Evolutionary conservation across 169 alveolate species (phyloP).

Genomic region (Hammondia hammondi): DNA sequence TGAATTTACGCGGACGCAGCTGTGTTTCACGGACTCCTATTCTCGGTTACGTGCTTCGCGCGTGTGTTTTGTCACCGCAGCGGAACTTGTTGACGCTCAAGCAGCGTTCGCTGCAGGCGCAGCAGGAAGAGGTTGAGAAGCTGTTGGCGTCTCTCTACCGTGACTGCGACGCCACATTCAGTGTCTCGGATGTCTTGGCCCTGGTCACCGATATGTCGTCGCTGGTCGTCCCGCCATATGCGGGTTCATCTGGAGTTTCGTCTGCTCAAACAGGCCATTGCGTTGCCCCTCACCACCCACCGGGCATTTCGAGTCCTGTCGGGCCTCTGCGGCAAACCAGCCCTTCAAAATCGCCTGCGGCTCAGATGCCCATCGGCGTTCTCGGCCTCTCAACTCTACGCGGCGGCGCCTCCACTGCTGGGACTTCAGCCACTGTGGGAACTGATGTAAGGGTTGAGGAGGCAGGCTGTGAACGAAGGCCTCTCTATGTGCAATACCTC

Average conservation of each 20-base stretch:
- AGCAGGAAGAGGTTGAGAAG: neutral
- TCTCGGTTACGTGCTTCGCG: neutral
- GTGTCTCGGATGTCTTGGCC: neutral
- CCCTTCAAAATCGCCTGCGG: neutral
- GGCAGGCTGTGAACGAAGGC: too few relatives aligned
- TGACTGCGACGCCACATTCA: neutral
- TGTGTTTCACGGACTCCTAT: neutral
- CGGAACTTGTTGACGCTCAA: neutral
- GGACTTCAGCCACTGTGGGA: neutral
- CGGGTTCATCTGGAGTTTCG: neutral
- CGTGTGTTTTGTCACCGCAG: neutral
- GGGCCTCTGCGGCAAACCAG: neutral
- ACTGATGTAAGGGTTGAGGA: neutral
- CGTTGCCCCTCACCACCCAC: neutral
- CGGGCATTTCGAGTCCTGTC: neutral
- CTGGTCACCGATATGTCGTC: neutral
- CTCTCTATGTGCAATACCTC: too few relatives aligned
- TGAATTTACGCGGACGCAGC: neutral
- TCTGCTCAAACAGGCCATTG: neutral
- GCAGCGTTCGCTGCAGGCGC: conserved; percentile 4
- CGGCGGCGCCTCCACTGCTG: neutral
- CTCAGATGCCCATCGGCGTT: neutral
- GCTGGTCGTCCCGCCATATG: neutral
- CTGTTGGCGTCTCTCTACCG: neutral
- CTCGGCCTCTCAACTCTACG: neutral